A percentile compares a stretch with the other conserved stretches of the same genome.
Evolutionary conservation across 345 rosid genomes (phyloP).

Genomic region (Eucalyptus shirleyi): DNA sequence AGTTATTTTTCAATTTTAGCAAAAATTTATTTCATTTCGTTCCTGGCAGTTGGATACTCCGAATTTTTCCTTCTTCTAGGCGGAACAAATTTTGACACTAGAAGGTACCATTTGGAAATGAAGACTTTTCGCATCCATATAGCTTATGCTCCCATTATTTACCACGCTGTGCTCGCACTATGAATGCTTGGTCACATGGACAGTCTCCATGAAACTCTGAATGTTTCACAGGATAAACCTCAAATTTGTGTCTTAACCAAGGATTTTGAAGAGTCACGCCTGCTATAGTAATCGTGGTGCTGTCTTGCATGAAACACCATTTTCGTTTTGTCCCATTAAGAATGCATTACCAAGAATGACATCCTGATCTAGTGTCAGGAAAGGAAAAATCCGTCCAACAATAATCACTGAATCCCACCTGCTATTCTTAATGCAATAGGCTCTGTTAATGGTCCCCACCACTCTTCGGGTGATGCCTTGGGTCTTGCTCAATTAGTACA

Average conservation of each 20-base stretch:
- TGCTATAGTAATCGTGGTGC: neutral
- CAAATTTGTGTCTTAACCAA: neutral
- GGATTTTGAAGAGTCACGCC: neutral
- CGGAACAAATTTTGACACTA: too few relatives aligned
- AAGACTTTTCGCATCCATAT: too few relatives aligned
- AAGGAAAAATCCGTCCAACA: neutral
- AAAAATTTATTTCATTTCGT: too few relatives aligned
- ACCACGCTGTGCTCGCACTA: neutral
- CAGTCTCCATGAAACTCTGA: neutral
- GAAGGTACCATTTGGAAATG: too few relatives aligned
- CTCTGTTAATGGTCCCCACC: too few relatives aligned
- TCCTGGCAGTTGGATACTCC: too few relatives aligned
- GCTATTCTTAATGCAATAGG: neutral
- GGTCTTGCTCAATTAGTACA: too few relatives aligned
- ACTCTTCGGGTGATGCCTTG: too few relatives aligned
- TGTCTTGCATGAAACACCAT: neutral
- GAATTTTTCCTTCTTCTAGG: too few relatives aligned
- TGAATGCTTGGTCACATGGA: neutral
- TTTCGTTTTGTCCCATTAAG: neutral
- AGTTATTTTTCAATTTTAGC: too few relatives aligned
- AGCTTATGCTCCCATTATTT: too few relatives aligned
- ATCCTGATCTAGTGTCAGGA: neutral
- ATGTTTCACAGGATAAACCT: neutral
- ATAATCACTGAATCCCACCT: neutral
- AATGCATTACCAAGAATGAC: neutral